Conservation (phyloP, 129 eudicot species). For the Centella asiatica region DNA sequence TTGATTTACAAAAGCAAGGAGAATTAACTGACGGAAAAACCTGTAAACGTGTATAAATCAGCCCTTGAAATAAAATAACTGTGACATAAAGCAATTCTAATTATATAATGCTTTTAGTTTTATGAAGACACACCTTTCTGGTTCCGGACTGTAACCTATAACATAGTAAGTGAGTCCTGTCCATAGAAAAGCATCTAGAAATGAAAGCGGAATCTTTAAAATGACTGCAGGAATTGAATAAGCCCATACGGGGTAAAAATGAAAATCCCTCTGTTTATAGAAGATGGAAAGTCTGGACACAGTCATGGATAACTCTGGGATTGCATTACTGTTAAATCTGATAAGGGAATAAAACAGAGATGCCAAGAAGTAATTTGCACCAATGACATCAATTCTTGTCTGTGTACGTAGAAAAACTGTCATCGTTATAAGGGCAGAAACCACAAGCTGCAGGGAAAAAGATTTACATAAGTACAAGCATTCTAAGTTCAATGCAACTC, state of each 20-base stretch:
- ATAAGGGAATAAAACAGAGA: conserved; percentile 12
- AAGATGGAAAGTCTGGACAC: conserved; percentile 11
- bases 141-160: conserved; percentile 19
- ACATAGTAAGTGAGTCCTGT: conserved; percentile 21
- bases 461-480: background rate
- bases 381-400: background rate
- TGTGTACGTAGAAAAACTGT: conserved; percentile 13
- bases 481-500: background rate
- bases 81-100: background rate
- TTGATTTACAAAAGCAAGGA: conserved; percentile 9
- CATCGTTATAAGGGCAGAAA: conserved; percentile 15
- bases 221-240: conserved; percentile 14
- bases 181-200: conserved; percentile 14
- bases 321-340: conserved; percentile 10
- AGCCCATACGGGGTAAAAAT: conserved; percentile 19
- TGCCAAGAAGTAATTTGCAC: conserved; percentile 11
- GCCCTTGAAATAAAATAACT: background rate
- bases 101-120: background rate
- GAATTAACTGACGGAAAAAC: conserved; percentile 12
- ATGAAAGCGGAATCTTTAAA: conserved; percentile 19
- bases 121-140: conserved; percentile 2
- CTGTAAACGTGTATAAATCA: background rate
- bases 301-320: conserved; percentile 19
- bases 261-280: conserved; percentile 13
- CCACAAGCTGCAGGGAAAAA: conserved; percentile 11